Percentiles rank a stretch among this genome's conserved stretches.
These are phyloP conservation scores for Salix udensis DNA, from an alignment of 345 rosid species.

Conservation along the genomic window DNA sequence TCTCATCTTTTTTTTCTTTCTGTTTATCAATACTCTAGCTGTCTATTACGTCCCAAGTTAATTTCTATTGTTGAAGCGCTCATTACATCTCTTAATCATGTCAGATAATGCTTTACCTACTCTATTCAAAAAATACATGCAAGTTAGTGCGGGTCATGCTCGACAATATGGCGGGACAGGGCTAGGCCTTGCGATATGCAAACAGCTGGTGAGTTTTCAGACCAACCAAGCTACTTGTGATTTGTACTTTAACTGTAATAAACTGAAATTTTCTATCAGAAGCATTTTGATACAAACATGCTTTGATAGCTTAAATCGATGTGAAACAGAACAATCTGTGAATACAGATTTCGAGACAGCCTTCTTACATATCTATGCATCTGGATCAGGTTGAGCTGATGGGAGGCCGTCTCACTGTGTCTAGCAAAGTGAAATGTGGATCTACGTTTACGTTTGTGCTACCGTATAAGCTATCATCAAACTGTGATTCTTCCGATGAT, in stretches of 20 bases:
- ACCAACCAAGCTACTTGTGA: background rate
- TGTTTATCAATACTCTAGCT: background rate
- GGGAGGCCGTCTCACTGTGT: constrained; percentile 89
- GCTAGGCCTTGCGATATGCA: constrained; percentile 94
- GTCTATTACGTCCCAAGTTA: background rate
- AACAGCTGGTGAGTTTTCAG: constrained; percentile 69
- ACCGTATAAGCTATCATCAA: constrained; percentile 67
- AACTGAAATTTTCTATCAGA: background rate
- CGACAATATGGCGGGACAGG: constrained; percentile 98
- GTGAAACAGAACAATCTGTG: background rate
- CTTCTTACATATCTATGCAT: constrained; percentile 19
- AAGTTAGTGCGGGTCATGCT: constrained; percentile 90
- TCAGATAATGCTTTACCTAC: constrained; percentile 88
- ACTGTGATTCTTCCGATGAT: constrained; percentile 61
- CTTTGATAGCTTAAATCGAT: background rate
- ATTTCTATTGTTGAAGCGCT: background rate
- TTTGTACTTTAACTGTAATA: background rate
- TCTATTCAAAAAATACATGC: constrained; percentile 86
- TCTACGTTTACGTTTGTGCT: constrained; percentile 85
- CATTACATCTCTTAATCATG: constrained; percentile 17
- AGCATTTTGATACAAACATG: background rate
- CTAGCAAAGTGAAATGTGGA: constrained; percentile 73
- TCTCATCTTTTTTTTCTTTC: background rate
- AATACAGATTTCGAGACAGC: background rate
- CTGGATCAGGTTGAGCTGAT: constrained; percentile 75